Evolutionary conservation across 306 rosid species (phyloP), one percentile per base, ranked within the genome.

Genomic region (Vachellia collinsii): DNA sequence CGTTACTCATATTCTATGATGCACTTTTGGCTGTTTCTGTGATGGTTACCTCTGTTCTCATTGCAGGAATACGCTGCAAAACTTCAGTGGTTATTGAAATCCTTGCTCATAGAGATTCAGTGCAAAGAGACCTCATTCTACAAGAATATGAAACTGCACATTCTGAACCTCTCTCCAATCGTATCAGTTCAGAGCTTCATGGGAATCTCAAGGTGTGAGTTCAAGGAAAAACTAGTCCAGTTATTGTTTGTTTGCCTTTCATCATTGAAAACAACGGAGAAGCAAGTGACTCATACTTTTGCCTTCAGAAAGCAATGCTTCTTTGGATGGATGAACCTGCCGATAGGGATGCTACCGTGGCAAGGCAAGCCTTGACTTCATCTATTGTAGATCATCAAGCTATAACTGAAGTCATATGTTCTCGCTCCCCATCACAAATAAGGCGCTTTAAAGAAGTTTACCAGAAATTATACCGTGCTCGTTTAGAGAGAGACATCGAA

Each of bases 271-370:
- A n/a, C 14, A 66, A 39, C 22, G 29, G 62, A 25, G 65, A 37
- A 74, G 34, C 11, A 53, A 29, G 59, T 29, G 42, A 29, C 68
- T 34, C 17, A 54, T 42, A 47, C n/a, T 66, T 34, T 5, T 11
- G 37, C 19, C 42, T 47, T 87, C 68, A 94, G 98, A 89, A 72
- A 83, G 96, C 96, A 43, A 1, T 94, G 22, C 56, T 81, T 16
- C 92, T 90, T 58, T 94, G 98, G 98, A 38, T 94, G 79, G 81
- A 83, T 81, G 97, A 94, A 85, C 96, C 97, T 7, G 65, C 90
- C 43, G 77, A 77, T 0, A 70, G 97, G 2, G 98, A 94, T 77
- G 97, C 97, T 5, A 51, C 51, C 0, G 17, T 87, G 16, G 64
- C 76, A 44, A 81, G 77, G 84, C 76, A 82, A 58, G 97, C 93